Evolutionary conservation across 2,329 filamentous ascomycete genomes (phyloP), one percentile per base, ranked within the genome.

Genomic region (Fusarium annulatum): DNA sequence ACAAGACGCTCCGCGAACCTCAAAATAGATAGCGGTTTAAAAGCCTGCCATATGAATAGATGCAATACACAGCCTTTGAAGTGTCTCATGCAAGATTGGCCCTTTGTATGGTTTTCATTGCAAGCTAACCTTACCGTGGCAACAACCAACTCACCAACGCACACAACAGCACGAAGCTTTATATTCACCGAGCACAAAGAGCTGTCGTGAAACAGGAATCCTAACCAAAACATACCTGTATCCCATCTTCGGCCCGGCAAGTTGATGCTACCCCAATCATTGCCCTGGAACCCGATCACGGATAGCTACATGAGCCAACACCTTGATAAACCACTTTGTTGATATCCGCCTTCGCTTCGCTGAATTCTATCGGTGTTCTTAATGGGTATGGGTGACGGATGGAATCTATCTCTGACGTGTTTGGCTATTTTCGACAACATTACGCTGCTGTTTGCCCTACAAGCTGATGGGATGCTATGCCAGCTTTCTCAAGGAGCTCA

Each of bases 321-420:
- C 61, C 72, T 53, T 74, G 72, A 75, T 75, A 75, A 75, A 46
- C 65, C 45, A 33, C 46, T n/a, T 16, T 39, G 43, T 30, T 23
- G 18, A 33, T 33, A 36, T 45, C 26, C 33, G 21, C n/a, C 52
- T n/a, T 62, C 23, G 51, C 39, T 45, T 46, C 9, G 43, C 34
- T 52, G 56, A 28, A 38, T 52, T 19, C 23, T 30, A 21, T 57
- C 48, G 21, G 23, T 36, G 55, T 49, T 19, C 30, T 28, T 3
- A 12, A 61, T 60, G 38, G 23, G 38, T 30, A 51, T 42, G 23
- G 34, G 51, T 28, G 34, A 53, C 23, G 34, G 19, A 28, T 21
- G 23, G 18, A 8, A 19, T 53, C 21, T 39, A n/a, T 33, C 34
- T 42, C 36, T 43, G 23, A 34, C n/a, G 14, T 69, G 41, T 48